These are phyloP conservation scores for Salix dunnii DNA, from an alignment of 345 rosid species.

Conservation along the genomic window DNA sequence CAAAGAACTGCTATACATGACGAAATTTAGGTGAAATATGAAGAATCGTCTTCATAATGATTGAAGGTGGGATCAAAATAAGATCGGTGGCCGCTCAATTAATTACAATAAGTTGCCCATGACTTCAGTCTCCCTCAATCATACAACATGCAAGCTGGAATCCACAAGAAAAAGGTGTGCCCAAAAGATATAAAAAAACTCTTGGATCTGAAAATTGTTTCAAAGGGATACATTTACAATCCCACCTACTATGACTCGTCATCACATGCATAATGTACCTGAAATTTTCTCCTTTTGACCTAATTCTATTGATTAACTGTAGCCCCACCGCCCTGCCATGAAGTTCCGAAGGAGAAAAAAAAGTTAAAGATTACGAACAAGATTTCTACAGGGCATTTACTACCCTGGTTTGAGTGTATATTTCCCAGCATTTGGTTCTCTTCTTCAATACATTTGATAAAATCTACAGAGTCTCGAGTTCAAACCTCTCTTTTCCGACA, in stretches of 20 bases:
- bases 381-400: no score
- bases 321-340: neutral
- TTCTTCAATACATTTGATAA: no score
- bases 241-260: neutral
- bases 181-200: neutral
- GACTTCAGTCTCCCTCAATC: neutral
- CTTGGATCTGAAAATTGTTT: neutral
- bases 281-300: neutral
- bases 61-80: neutral
- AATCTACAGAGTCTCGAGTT: no score
- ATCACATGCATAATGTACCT: neutral
- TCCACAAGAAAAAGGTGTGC: neutral
- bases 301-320: neutral
- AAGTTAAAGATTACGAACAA: no score
- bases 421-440: no score
- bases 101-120: neutral
- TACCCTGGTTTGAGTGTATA: no score
- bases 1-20: no score
- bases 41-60: neutral
- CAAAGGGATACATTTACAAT: neutral
- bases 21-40: no score
- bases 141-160: neutral
- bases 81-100: neutral
- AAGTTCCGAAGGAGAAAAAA: neutral
- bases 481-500: no score